Conservation (phyloP, 2,329 filamentous ascomycete genomes). For the Clonostachys sp. region DNA sequence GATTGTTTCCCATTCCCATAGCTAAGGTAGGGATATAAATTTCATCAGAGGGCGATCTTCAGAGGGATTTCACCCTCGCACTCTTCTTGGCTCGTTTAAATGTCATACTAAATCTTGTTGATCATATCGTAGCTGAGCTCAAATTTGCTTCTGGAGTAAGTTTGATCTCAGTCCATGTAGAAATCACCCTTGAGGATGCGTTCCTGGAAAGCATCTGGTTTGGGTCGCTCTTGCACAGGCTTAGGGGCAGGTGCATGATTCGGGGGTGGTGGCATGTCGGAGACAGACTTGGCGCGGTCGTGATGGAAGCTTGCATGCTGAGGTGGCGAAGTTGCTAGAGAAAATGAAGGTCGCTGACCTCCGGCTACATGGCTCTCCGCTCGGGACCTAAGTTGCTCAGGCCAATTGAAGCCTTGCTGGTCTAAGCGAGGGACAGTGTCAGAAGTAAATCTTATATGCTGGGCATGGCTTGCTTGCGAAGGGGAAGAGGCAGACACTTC, state of each 20-base stretch:
- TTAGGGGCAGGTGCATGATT: conserved; percentile 40
- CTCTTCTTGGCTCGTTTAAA: too few species aligned
- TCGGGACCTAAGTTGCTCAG: conserved; percentile 88
- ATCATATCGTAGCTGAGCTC: too few species aligned
- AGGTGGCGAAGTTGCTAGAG: conserved; percentile 44
- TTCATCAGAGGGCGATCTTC: too few species aligned
- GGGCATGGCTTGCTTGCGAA: conserved; percentile 56
- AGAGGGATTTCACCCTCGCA: too few species aligned
- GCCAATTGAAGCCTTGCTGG: conserved; percentile 90
- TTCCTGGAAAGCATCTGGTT: conserved; percentile 94
- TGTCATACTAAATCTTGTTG: too few species aligned
- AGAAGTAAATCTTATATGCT: conserved; percentile 56
- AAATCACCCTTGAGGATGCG: conserved; percentile 97
- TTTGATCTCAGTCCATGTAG: conserved; percentile 75
- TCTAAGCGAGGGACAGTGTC: conserved; percentile 65
- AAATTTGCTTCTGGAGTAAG: too few species aligned
- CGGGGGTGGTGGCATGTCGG: conserved; percentile 56
- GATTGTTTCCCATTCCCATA: too few species aligned
- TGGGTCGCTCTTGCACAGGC: conserved; percentile 49
- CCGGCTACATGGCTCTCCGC: conserved; percentile 72
- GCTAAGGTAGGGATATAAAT: too few species aligned
- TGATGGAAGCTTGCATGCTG: conserved; percentile 37
- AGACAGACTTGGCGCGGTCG: conserved; percentile 66
- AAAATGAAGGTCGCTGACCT: conserved; percentile 51
- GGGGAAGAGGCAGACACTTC: conserved; percentile 20